Evolutionary conservation across 176 grass and related monocot species (phyloP), one percentile per base, ranked within the genome.

Genomic region (Avena sativa): DNA sequence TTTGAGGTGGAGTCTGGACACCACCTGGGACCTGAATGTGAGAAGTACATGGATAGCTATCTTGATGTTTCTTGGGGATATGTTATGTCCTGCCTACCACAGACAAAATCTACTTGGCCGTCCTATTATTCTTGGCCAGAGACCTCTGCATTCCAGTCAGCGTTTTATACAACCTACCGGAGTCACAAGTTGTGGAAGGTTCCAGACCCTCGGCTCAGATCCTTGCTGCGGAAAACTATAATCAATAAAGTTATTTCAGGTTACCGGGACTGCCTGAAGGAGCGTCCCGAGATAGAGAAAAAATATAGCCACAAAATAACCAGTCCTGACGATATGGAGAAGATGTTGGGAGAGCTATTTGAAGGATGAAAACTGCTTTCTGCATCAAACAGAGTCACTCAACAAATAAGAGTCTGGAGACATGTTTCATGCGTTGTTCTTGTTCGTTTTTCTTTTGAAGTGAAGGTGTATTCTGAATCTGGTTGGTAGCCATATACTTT

Each of bases 121-220:
- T 34, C 32, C 32, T 34, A 34, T 34, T 34, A 34, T 34, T 34
- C 32, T 34, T 34, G 32, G 32, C 32, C 32, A 34, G 32, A 34
- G 32, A 34, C 32, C 32, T 34, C 32, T 34, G 32, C 32, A 34
- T 74, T 48, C 0, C 20, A 74, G 43, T 48, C n/a, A 1, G 10
- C 0, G 5, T 48, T 74, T 74, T n/a, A 74, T 13, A 23, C 23
- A 25, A 61, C 34, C 0, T 61, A 79, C 56, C n/a, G 2, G 0
- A 32, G 20, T 79, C 55, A 79, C 17, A 79, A 62, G 56, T 19
- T 62, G 6, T 79, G 34, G 12, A 79, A 79, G 56, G 56, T 79
- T 38, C 77, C 77, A 4, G 21, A 38, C 1, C 58, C 38, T 28
- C 2, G 3, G 3, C 78, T 80, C 7, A 16, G 58, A 48, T 7